Percentiles rank a stretch among this genome's conserved stretches.
Conservation (phyloP, 495 filamentous ascomycete genomes). For the Letharia columbiana region DNA sequence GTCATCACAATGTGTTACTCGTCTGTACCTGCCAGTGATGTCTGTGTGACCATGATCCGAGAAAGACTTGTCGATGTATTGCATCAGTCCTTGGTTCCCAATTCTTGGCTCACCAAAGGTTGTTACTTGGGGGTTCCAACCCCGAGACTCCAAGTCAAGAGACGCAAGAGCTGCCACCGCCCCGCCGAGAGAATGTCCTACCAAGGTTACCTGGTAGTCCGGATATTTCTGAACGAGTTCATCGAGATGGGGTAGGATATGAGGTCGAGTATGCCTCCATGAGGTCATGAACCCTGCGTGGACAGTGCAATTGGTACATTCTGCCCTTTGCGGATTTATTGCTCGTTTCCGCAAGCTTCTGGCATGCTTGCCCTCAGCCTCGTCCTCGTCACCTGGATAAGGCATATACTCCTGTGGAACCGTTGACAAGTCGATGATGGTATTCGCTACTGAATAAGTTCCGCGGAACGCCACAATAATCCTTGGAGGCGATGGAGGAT, state of each 20-base stretch:
- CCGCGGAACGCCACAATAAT: slow-evolving; percentile 93
- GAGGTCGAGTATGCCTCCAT: slow-evolving; percentile 63
- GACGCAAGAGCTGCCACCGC: slow-evolving; percentile 84
- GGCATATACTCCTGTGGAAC: slow-evolving; percentile 85
- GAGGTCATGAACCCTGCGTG: slow-evolving; percentile 82
- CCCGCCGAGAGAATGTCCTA: slow-evolving; percentile 88
- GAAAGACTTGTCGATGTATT: slow-evolving; percentile 63
- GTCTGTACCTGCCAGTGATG: slow-evolving; percentile 46
- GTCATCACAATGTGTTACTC: slow-evolving; percentile 79
- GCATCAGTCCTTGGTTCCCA: slow-evolving; percentile 63
- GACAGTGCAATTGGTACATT: slow-evolving; percentile 78
- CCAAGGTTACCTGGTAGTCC: slow-evolving; percentile 61
- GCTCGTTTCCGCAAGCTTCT: slow-evolving; percentile 16
- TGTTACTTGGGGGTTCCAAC: slow-evolving; percentile 67
- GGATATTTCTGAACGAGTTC: slow-evolving; percentile 50
- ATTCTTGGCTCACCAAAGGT: slow-evolving; percentile 89
- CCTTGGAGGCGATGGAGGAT: slow-evolving; percentile 46
- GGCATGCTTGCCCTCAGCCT: slow-evolving; percentile 18
- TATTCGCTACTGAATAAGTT: slow-evolving; percentile 87
- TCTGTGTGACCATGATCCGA: slow-evolving; percentile 24
- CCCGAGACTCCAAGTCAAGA: slow-evolving; percentile 60
- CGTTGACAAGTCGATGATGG: slow-evolving; percentile 78
- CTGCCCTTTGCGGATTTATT: slow-evolving; percentile 28
- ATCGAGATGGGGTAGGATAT: slow-evolving; percentile 53
- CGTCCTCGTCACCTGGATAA: slow-evolving; percentile 54